Conservation (phyloP, 2,329 filamentous ascomycete species). For the Monilinia vaccinii-corymbosi region DNA sequence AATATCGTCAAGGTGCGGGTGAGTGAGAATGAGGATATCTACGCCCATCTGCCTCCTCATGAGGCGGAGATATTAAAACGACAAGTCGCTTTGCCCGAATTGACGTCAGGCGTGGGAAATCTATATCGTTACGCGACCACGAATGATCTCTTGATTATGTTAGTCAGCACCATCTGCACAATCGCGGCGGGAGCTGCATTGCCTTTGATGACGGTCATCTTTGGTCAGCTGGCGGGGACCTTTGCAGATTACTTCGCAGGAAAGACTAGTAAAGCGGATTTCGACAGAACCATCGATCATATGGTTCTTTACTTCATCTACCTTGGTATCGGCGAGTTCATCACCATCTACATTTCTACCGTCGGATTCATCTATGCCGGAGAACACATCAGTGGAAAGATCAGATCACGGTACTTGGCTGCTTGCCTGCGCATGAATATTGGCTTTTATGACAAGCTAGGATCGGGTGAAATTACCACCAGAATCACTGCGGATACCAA, state of each 20-base stretch:
- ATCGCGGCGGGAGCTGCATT: slow-evolving; percentile 51
- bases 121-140: slow-evolving; percentile 45
- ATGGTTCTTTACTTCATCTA: slow-evolving; percentile 80
- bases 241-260: slow-evolving; percentile 54
- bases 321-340: slow-evolving; percentile 71
- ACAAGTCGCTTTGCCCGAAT: slow-evolving; percentile 57
- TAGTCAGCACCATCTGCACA: slow-evolving; percentile 41
- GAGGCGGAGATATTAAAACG: slow-evolving; percentile 59
- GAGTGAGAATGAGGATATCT: slow-evolving; percentile 40
- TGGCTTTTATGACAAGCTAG: slow-evolving; percentile 86
- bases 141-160: slow-evolving; percentile 42
- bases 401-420: slow-evolving; percentile 73
- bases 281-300: slow-evolving; percentile 48
- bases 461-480: slow-evolving; percentile 87
- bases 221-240: slow-evolving; percentile 63
- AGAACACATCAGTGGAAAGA: slow-evolving; percentile 69
- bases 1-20: slow-evolving; percentile 27
- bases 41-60: slow-evolving; percentile 52
- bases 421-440: slow-evolving; percentile 84
- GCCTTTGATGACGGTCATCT: slow-evolving; percentile 53
- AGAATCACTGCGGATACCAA: slow-evolving; percentile 93
- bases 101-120: slow-evolving; percentile 56
- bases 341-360: slow-evolving; percentile 69
- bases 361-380: slow-evolving; percentile 85
- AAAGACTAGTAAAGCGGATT: slow-evolving; percentile 41